Conservation (phyloP, 345 rosid species). For the Toxicodendron radicans region DNA sequence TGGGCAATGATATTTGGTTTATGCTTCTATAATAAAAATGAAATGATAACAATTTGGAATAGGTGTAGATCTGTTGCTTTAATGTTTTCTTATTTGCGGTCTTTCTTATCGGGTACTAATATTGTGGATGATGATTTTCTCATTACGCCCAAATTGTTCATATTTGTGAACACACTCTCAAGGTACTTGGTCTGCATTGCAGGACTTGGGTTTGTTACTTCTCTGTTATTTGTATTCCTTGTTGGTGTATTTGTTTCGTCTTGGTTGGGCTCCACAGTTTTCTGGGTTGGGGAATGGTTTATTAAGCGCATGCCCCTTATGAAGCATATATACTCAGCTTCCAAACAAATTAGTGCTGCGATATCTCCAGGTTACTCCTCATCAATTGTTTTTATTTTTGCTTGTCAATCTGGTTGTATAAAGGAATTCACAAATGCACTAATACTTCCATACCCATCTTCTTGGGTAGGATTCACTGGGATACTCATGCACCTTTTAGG, state of each 20-base stretch:
- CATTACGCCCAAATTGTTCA: background rate
- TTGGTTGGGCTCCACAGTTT: constrained; percentile 63
- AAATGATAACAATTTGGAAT: too few species aligned
- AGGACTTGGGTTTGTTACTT: constrained; percentile 74
- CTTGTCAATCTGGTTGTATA: constrained; percentile 7
- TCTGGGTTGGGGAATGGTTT: constrained; percentile 75
- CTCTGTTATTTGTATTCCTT: constrained; percentile 59
- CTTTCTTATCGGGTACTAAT: background rate
- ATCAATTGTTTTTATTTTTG: background rate
- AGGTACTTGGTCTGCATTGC: constrained; percentile 26
- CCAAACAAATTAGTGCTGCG: constrained; percentile 76
- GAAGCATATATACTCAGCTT: constrained; percentile 67
- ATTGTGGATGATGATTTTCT: constrained; percentile 11
- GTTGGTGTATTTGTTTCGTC: constrained; percentile 69
- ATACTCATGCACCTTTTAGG: background rate
- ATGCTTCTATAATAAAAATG: too few species aligned
- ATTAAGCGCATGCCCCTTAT: constrained; percentile 69
- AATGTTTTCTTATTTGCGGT: background rate
- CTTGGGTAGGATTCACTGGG: background rate
- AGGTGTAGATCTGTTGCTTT: too few species aligned
- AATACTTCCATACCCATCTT: constrained; percentile 2
- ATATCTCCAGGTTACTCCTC: constrained; percentile 59
- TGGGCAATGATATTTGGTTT: too few species aligned
- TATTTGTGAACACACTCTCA: constrained; percentile 10
- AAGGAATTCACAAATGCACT: constrained; percentile 13